Conservation (phyloP, 2,329 filamentous ascomycete species). For the Paramyrothecium sp. region DNA sequence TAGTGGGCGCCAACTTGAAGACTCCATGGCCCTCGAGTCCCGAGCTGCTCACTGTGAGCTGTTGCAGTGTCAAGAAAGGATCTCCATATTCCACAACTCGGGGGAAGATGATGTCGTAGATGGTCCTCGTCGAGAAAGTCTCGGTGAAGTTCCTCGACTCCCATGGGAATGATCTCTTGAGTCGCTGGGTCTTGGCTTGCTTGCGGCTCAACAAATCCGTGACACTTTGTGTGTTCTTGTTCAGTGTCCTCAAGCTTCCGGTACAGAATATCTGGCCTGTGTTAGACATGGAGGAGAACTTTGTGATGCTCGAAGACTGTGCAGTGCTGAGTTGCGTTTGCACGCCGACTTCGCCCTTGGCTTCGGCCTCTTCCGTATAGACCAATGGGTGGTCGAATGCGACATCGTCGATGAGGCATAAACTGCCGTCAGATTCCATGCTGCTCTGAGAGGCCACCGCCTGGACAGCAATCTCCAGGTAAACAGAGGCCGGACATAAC, state of each 20-base stretch:
- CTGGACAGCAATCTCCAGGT: constrained; percentile 19
- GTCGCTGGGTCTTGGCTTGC: background rate
- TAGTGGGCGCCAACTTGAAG: background rate
- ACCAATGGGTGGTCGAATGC: background rate
- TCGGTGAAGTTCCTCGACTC: constrained; percentile 8
- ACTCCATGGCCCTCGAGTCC: constrained; percentile 8
- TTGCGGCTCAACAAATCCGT: background rate
- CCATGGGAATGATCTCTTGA: background rate
- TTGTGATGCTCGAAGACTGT: background rate
- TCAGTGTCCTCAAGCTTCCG: background rate
- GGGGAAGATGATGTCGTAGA: constrained; percentile 27
- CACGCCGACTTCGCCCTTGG: background rate
- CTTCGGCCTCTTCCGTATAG: background rate
- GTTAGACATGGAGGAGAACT: background rate
- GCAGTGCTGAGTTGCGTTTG: background rate
- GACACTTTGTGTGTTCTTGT: background rate
- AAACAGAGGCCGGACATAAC: constrained; percentile 18
- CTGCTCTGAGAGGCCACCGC: constrained; percentile 2
- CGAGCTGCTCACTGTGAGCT: constrained; percentile 19
- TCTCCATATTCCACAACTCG: constrained; percentile 23
- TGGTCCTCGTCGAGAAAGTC: constrained; percentile 18
- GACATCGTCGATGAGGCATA: background rate
- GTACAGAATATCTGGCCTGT: background rate
- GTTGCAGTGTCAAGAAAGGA: constrained; percentile 20
- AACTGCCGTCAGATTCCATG: background rate